These are phyloP conservation scores for Colletotrichum tropicicola DNA, from an alignment of 2,329 filamentous ascomycete genomes.

Conservation along the genomic window DNA sequence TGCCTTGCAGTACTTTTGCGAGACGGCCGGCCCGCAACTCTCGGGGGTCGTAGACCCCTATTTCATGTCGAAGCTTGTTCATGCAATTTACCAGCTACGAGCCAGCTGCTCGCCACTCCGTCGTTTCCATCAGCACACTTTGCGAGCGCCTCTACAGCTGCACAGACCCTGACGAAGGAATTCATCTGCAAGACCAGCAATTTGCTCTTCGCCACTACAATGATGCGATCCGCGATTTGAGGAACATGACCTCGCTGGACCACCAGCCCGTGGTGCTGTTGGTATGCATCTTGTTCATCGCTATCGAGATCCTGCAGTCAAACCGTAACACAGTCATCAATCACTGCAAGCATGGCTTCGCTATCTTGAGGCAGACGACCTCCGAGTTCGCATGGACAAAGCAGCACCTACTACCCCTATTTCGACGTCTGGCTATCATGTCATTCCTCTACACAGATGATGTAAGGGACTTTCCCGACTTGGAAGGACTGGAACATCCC, in stretches of 20 bases:
- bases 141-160: constrained; percentile 43
- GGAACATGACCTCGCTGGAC: not conserved
- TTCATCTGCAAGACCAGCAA: not conserved
- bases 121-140: constrained; percentile 57
- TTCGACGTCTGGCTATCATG: not conserved
- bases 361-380: not conserved
- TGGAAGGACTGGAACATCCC: not conserved
- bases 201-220: constrained; percentile 25
- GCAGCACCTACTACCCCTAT: constrained; percentile 8
- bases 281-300: constrained; percentile 20
- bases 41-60: constrained; percentile 21
- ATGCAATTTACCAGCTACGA: constrained; percentile 54
- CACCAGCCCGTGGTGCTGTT: constrained; percentile 16
- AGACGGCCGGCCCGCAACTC: constrained; percentile 5
- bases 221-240: constrained; percentile 22
- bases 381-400: not conserved
- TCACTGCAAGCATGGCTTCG: constrained; percentile 8
- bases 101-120: constrained; percentile 56
- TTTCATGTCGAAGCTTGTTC: constrained; percentile 55
- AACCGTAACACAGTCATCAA: not conserved
- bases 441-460: not conserved
- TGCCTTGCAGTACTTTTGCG: constrained; percentile 17
- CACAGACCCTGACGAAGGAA: not conserved
- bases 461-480: constrained; percentile 21
- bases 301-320: constrained; percentile 10